Base-by-base conservation (phyloP, 805 yeast species). In the Cephaloascus fragrans region DNA sequence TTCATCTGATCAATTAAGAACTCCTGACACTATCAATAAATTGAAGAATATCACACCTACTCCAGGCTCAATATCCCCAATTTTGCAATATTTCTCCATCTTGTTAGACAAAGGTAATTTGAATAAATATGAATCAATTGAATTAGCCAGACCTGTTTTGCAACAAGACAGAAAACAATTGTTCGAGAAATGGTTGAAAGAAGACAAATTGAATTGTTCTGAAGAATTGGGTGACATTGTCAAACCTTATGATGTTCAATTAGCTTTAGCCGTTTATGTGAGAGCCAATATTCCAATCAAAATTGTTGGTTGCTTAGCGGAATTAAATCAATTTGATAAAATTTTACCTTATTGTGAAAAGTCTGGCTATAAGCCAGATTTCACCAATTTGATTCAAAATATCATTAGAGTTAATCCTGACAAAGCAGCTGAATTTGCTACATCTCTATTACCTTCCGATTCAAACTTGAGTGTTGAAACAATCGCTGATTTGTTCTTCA, bases 211-310 rank as follows among this genome's bases (percentile, higher is more conserved):
- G 48, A 89, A 90, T 45, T 79, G 83, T 38, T 85, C 96, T n/a
- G 99, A 93, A 66, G 97, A 89, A 62, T 74, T 93, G 47, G 99
- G 98, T 67, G 99, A 93, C 57, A 75, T 88, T 53, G 93, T 93
- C 46, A 87, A 90, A 55, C 86, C 95, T 35, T 77, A 76, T 55
- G 97, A 90, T 51, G 65, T 83, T 12, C 76, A 89, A 20, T 69
- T 93, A 48, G 95, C 97, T 4, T 70, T 93, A 51, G 94, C 95
- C 18, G 89, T 94, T 45, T 93, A 90, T 61, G 70, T 88, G 54
- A 78, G 93, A 50, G 80, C 96, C 23, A 73, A 83, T 43, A 74
- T 76, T 36, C 89, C 93, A 47, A 74, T 85, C 46, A 93, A 93
- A 67, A 97, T 93, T 39, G 93, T 93, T 40, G 77, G 90, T 15